Conservation (phyloP, 139 green algal genomes). For the Protoeuglena noctilucae region DNA sequence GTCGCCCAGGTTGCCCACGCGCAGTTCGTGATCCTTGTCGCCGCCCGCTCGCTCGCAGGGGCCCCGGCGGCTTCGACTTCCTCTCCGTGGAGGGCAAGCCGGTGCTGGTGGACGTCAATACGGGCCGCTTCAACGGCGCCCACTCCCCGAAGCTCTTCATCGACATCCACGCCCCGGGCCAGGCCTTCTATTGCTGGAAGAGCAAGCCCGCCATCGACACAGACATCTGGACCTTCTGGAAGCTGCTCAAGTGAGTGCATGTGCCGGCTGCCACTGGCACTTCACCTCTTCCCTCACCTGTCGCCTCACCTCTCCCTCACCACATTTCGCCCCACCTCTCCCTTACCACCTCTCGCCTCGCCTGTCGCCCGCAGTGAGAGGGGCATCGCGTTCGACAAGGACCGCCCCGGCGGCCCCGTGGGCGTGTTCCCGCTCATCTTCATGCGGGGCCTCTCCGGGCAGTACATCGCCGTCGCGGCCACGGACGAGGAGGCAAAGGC, state of each 20-base stretch:
- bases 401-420: too few species aligned
- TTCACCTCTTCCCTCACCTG: too few species aligned
- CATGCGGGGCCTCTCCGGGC: background rate
- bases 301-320: too few species aligned
- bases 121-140: background rate
- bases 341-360: too few species aligned
- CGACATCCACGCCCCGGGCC: background rate
- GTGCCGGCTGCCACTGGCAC: too few species aligned
- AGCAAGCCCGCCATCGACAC: background rate
- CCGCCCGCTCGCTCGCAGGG: too few species aligned
- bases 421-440: constrained; percentile 1
- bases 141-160: background rate
- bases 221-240: background rate
- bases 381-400: background rate
- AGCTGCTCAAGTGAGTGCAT: background rate
- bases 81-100: background rate
- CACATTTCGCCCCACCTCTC: too few species aligned
- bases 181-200: background rate
- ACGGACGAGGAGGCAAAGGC: background rate
- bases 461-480: background rate
- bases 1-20: too few species aligned
- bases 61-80: background rate
- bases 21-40: too few species aligned
- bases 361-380: too few species aligned
- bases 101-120: background rate